These are phyloP conservation scores for Physcia stellaris DNA, from an alignment of 495 filamentous ascomycete genomes.

Conservation along the genomic window DNA sequence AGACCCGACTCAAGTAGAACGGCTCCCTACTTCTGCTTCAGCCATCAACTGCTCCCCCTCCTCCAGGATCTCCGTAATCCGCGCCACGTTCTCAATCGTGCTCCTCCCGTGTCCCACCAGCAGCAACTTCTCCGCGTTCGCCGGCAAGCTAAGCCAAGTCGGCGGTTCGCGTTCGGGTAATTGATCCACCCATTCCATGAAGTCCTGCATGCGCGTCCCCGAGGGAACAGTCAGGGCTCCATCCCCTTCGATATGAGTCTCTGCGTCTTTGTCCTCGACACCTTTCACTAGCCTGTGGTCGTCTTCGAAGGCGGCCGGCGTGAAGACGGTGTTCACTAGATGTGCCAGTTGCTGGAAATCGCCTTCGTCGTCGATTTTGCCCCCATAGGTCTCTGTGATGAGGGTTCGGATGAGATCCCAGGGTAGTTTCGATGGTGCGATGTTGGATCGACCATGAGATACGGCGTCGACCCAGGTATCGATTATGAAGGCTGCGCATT, in stretches of 20 bases:
- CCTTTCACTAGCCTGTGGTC: slow-evolving; percentile 75
- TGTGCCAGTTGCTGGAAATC: slow-evolving; percentile 61
- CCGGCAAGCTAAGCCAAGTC: slow-evolving; percentile 88
- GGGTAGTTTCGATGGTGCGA: slow-evolving; percentile 83
- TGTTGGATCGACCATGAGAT: slow-evolving; percentile 73
- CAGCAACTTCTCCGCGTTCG: slow-evolving; percentile 92
- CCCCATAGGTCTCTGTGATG: slow-evolving; percentile 87
- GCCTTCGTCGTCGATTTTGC: slow-evolving; percentile 88
- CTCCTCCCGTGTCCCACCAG: slow-evolving; percentile 77
- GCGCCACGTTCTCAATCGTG: slow-evolving; percentile 72
- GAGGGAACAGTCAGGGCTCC: slow-evolving; percentile 60
- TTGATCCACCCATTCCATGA: slow-evolving; percentile 80
- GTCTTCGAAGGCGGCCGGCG: slow-evolving; percentile 77
- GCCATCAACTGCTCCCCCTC: slow-evolving; percentile 87
- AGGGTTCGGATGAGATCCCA: slow-evolving; percentile 96
- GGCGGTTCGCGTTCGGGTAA: slow-evolving; percentile 93
- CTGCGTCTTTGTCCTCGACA: slow-evolving; percentile 26
- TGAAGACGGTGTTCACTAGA: slow-evolving; percentile 66
- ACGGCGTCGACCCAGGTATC: slow-evolving; percentile 85
- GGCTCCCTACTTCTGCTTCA: slow-evolving; percentile 31
- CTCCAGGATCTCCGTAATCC: slow-evolving; percentile 73
- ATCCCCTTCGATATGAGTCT: slow-evolving; percentile 29
- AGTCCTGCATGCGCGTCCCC: slow-evolving; percentile 70
- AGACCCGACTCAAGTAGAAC: too few relatives aligned
- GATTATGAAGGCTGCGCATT: slow-evolving; percentile 91